phyloP scores from a whole-genome alignment of 805 yeast genomes.

The Candida dendrica region DNA sequence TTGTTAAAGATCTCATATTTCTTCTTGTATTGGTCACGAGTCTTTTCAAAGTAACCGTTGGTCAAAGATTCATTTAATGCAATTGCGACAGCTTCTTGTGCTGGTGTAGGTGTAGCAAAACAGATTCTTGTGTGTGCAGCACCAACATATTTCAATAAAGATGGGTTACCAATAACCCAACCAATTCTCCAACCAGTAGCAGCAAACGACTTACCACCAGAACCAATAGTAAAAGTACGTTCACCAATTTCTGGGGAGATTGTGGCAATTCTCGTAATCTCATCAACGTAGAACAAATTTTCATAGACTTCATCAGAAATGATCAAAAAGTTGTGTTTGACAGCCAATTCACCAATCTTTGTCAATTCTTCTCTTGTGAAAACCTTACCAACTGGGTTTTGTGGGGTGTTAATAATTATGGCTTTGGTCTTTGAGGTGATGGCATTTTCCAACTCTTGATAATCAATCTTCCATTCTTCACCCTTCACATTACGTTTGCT shows the following conservation, averaged over 20 bases:
- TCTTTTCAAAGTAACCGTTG: constrained; percentile 60
- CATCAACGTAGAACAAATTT: constrained; percentile 63
- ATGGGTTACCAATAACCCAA: constrained; percentile 87
- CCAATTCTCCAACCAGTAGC: constrained; percentile 99
- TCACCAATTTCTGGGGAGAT: constrained; percentile 71
- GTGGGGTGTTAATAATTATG: constrained; percentile 88
- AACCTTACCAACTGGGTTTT: constrained; percentile 92
- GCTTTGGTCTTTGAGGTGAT: constrained; percentile 74
- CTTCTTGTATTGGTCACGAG: constrained; percentile 57
- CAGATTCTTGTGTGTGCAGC: constrained; percentile 94
- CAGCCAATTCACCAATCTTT: constrained; percentile 74
- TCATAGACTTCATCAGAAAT: constrained; percentile 95
- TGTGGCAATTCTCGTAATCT: constrained; percentile 79
- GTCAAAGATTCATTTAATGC: constrained; percentile 59
- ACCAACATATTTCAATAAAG: constrained; percentile 70
- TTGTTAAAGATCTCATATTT: constrained; percentile 70
- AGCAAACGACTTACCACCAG: constrained; percentile 97
- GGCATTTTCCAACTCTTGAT: constrained; percentile 65
- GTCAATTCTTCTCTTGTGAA: constrained; percentile 69
- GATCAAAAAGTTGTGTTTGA: constrained; percentile 74
- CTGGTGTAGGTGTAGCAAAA: constrained; percentile 83
- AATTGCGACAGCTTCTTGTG: constrained; percentile 85
- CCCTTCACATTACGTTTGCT: constrained; percentile 60
- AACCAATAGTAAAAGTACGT: constrained; percentile 84
- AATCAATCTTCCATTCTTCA: constrained; percentile 82